phyloP scores from a whole-genome alignment of 129 eudicot genomes.

The Cynara cardunculus region DNA sequence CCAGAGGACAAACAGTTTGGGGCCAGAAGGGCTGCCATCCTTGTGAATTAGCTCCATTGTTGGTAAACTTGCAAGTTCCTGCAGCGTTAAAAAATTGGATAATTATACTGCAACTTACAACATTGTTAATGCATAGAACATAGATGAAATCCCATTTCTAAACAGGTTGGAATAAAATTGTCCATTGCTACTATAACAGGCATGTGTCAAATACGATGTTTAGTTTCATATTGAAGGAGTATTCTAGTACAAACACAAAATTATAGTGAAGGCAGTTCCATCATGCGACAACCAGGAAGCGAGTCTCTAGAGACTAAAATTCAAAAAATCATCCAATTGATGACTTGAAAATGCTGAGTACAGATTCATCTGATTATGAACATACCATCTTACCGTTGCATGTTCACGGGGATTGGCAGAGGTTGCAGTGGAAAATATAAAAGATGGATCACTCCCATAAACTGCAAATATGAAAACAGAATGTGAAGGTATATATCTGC shows the following conservation, averaged over 20 bases:
- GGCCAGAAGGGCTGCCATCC: slow-evolving; percentile 97
- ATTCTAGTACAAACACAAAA: not conserved
- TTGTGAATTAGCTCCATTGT: slow-evolving; percentile 70
- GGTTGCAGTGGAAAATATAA: slow-evolving; percentile 89
- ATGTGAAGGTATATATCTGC: slow-evolving; percentile 2
- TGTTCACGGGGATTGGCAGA: slow-evolving; percentile 89
- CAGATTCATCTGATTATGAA: slow-evolving; percentile 8
- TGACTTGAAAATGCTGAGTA: not conserved
- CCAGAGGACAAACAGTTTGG: slow-evolving; percentile 82
- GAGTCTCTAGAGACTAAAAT: not conserved
- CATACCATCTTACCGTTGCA: slow-evolving; percentile 61
- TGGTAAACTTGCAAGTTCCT: slow-evolving; percentile 73
- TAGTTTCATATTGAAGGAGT: not conserved
- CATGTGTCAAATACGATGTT: not conserved
- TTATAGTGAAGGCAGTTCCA: not conserved
- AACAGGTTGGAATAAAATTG: not conserved
- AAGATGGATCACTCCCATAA: slow-evolving; percentile 85
- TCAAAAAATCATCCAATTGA: not conserved
- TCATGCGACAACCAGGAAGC: not conserved
- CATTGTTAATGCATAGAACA: not conserved
- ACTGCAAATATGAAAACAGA: slow-evolving; percentile 49
- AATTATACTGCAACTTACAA: not conserved
- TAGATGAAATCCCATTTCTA: not conserved
- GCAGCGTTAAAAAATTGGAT: not conserved
- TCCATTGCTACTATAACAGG: not conserved